Base-by-base conservation (phyloP, 2,329 filamentous ascomycete genomes). In the Coleophoma crateriformis region DNA sequence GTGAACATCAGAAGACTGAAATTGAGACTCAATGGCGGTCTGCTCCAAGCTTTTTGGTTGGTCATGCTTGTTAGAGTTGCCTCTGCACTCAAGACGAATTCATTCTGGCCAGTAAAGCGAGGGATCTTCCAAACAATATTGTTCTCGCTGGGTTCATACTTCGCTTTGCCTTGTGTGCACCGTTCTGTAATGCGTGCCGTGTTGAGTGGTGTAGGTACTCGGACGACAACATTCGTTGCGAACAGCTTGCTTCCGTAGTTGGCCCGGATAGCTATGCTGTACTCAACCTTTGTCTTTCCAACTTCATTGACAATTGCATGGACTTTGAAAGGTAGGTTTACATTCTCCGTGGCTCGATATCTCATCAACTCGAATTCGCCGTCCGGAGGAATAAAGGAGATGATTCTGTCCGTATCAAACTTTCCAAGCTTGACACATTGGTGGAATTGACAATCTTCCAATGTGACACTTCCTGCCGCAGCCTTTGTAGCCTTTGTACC, bases 51-150 rank as follows among this genome's bases (percentile, higher is more conserved):
- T 65, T 96, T 95, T 68, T 97, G 91, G 63, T 95, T 95, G 44
- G 95, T 99, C 91, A 96, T 99, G 68, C 87, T 90, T 6, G 90
- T 96, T 61, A 99, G 74, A 48, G 87, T 87, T 39, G 94, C 94
- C 70, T 99, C 95, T 10, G 94, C 94, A 61, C 87, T 95, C 51
- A 99, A 77, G 12, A 99, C 92, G 57, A 87, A 99, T 70, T 99
- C 94, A 71, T 87, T 92, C 71, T 96, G 90, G n/a, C 94, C 94
- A 0, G 91, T 94, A 71, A 99, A 99, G n/a, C 94, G 82, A 12
- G 91, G 87, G 58, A 99, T 97, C 78, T 96, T 97, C 94, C 94
- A 99, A 12, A 97, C 87, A 56, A 99, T 97, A 64, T 92, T 90
- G 75, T 99, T 99, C 66, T 96, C 91, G 56, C 91, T 88, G 0